Percentiles rank a stretch among this genome's conserved stretches.
Evolutionary conservation across 1,284 basidiomycete genomes (phyloP).

Genomic region (Neolentinus lepideus): DNA sequence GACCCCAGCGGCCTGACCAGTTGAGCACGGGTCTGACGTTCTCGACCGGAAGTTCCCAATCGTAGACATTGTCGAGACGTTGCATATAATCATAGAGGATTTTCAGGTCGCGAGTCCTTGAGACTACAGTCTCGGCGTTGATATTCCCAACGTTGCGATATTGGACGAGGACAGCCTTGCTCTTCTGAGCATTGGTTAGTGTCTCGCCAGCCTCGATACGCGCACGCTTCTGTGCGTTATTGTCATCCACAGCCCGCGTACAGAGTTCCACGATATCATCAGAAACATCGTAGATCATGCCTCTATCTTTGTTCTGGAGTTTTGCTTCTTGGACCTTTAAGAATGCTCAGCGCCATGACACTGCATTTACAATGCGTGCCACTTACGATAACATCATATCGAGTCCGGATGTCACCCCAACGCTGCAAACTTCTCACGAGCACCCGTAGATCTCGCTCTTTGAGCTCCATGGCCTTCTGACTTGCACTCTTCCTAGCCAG

Average conservation of each 20-base stretch:
- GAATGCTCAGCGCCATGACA: conserved; percentile 4
- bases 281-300: conserved; percentile 85
- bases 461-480: conserved; percentile 93
- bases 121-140: conserved; percentile 96
- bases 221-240: conserved; percentile 73
- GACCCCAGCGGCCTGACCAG: conserved; percentile 96
- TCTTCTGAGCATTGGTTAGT: conserved; percentile 80
- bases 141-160: conserved; percentile 89
- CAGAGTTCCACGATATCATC: conserved; percentile 92
- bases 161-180: conserved; percentile 91
- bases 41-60: conserved; percentile 86
- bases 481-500: conserved; percentile 78
- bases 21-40: conserved; percentile 91
- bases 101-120: conserved; percentile 84
- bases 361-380: conserved; percentile 3
- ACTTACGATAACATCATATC: conserved; percentile 90
- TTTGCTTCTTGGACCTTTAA: conserved; percentile 84
- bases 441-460: conserved; percentile 94
- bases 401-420: conserved; percentile 95
- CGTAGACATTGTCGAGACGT: conserved; percentile 67
- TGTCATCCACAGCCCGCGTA: conserved; percentile 77
- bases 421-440: conserved; percentile 93
- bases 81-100: conserved; percentile 83
- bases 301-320: conserved; percentile 90
- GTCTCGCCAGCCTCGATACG: conserved; percentile 81